Evolutionary conservation across 805 yeast genomes (phyloP).

Genomic region (Metschnikowia peoriensis): DNA sequence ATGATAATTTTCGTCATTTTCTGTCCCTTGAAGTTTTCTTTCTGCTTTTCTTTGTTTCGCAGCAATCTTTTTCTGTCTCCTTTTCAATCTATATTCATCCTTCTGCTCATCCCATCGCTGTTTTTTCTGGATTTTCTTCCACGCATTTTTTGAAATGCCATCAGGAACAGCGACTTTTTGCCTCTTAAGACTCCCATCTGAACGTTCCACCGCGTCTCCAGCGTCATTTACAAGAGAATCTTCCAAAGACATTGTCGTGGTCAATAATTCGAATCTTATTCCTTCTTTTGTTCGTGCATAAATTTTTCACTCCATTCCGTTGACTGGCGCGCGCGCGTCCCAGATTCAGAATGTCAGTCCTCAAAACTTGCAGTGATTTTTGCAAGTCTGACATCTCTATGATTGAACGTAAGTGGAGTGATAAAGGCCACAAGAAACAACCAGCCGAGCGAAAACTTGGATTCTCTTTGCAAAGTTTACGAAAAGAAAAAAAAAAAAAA

Average conservation of each 20-base stretch:
- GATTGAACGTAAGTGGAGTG: no score
- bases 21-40: slow-evolving; percentile 20
- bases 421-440: no score
- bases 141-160: slow-evolving; percentile 84
- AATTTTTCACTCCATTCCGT: neutral
- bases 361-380: neutral
- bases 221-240: neutral
- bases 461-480: no score
- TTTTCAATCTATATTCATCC: slow-evolving; percentile 54
- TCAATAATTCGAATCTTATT: neutral
- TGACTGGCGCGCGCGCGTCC: neutral
- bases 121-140: slow-evolving; percentile 68
- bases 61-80: slow-evolving; percentile 50
- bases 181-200: slow-evolving; percentile 8
- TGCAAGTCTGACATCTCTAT: no score
- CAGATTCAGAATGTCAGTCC: neutral
- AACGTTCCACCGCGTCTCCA: neutral
- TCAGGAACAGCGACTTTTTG: slow-evolving; percentile 53
- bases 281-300: neutral
- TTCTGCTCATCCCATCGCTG: slow-evolving; percentile 62
- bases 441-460: no score
- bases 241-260: neutral
- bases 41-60: slow-evolving; percentile 27
- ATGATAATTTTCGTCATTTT: slow-evolving; percentile 20
- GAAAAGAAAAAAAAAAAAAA: no score